Conservation (phyloP, 2,329 filamentous ascomycete genomes). For the Passalora sequoiae region DNA sequence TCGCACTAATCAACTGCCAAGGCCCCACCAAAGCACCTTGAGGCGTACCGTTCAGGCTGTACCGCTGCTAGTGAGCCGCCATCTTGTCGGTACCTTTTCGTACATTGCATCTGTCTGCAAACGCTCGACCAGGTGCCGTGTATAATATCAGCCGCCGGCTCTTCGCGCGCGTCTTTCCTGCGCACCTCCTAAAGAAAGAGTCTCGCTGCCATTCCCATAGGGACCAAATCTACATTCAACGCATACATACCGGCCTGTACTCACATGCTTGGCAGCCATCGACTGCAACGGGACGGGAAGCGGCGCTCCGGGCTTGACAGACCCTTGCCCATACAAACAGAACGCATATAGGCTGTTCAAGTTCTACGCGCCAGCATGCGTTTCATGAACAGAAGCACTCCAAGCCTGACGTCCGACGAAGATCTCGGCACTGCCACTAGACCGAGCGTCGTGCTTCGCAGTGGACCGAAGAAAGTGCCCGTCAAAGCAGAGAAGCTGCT, state of each 20-base stretch:
- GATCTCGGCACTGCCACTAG: not conserved
- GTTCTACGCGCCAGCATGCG: slow-evolving; percentile 1
- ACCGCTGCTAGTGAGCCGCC: slow-evolving; percentile 2
- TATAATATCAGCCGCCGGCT: not conserved
- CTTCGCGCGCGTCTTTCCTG: not conserved
- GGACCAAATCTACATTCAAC: no score
- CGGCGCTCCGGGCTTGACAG: no score
- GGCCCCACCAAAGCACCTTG: no score
- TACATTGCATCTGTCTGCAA: not conserved
- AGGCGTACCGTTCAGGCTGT: not conserved
- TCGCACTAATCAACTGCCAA: no score
- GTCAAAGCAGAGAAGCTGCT: slow-evolving; percentile 20
- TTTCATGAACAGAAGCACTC: not conserved
- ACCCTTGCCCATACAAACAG: no score
- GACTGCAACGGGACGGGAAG: no score
- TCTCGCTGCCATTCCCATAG: no score
- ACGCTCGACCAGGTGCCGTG: not conserved
- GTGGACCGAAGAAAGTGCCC: slow-evolving; percentile 15
- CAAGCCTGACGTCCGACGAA: not conserved
- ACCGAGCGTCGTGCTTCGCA: slow-evolving; percentile 15
- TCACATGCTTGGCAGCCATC: no score
- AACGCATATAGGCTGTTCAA: no score
- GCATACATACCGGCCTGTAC: no score
- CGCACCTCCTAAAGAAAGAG: no score
- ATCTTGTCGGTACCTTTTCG: not conserved